phyloP scores from a whole-genome alignment of 495 filamentous ascomycete species.

The Usnea hakonensis region DNA sequence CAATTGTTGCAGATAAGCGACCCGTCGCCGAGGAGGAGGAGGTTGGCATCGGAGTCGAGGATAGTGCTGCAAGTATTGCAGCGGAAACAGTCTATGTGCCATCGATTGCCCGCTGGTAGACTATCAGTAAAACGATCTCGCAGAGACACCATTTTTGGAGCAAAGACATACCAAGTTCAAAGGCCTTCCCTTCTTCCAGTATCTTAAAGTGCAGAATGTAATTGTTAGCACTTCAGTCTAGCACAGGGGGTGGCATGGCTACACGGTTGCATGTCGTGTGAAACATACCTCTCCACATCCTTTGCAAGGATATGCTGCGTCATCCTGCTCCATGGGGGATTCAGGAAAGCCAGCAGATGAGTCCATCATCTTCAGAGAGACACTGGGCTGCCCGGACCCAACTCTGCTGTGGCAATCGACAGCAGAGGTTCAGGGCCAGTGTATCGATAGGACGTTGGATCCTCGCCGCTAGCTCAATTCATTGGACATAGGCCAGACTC shows the following conservation, averaged over 20 bases:
- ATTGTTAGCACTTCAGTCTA: constrained; percentile 12
- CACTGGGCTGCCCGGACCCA: constrained; percentile 15
- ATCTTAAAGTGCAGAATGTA: constrained; percentile 51
- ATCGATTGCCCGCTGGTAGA: constrained; percentile 80
- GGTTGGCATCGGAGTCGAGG: constrained; percentile 96
- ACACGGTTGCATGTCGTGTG: constrained; percentile 14
- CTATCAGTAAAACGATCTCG: constrained; percentile 22
- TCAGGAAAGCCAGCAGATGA: constrained; percentile 62
- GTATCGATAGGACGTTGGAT: constrained; percentile 24
- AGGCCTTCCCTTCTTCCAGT: constrained; percentile 95
- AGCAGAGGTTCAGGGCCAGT: constrained; percentile 19
- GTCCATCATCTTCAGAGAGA: constrained; percentile 38
- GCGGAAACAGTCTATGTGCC: constrained; percentile 99
- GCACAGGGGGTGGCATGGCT: constrained; percentile 16
- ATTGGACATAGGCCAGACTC: constrained; percentile 21
- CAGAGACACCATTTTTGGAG: constrained; percentile 6
- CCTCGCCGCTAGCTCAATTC: constrained; percentile 19
- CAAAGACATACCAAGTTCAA: constrained; percentile 76
- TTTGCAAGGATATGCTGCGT: constrained; percentile 86
- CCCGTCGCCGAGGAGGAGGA: constrained; percentile 92
- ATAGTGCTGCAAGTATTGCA: constrained; percentile 94
- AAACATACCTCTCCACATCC: constrained; percentile 84
- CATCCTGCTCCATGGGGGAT: constrained; percentile 78
- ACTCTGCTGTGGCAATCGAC: constrained; percentile 12
- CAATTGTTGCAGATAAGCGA: constrained; percentile 99